These are phyloP conservation scores for Zanthoxylum bungeanum DNA, from an alignment of 345 rosid genomes.

Conservation along the genomic window DNA sequence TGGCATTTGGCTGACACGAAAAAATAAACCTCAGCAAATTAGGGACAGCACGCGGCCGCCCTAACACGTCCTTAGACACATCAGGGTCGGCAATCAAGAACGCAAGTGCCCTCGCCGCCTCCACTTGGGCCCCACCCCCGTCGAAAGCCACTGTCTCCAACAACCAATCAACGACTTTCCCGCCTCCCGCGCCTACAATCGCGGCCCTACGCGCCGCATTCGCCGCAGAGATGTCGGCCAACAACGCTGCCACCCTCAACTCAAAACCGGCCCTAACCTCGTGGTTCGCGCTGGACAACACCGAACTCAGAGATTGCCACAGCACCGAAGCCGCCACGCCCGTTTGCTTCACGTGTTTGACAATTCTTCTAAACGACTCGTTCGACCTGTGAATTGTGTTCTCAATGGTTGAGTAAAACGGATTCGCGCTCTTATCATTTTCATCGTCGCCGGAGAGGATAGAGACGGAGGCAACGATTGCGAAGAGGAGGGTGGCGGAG, in stretches of 20 bases:
- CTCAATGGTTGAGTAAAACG: slow-evolving; percentile 44
- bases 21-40: slow-evolving; percentile 77
- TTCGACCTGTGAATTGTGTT: slow-evolving; percentile 45
- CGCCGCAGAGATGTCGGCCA: slow-evolving; percentile 88
- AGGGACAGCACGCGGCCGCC: slow-evolving; percentile 81
- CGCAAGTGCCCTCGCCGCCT: slow-evolving; percentile 90
- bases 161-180: slow-evolving; percentile 93
- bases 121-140: slow-evolving; percentile 77
- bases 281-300: slow-evolving; percentile 87
- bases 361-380: slow-evolving; percentile 57
- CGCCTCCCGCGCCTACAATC: slow-evolving; percentile 79
- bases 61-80: slow-evolving; percentile 67
- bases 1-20: slow-evolving; percentile 77
- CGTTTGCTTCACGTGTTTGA: slow-evolving; percentile 64
- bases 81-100: slow-evolving; percentile 82
- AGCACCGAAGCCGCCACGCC: slow-evolving; percentile 78
- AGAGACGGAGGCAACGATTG: slow-evolving; percentile 44
- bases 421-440: slow-evolving; percentile 1
- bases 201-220: slow-evolving; percentile 78
- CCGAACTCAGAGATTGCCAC: slow-evolving; percentile 90
- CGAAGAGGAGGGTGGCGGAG: slow-evolving; percentile 61
- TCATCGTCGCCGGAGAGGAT: slow-evolving; percentile 22
- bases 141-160: slow-evolving; percentile 76
- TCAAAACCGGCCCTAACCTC: slow-evolving; percentile 92
- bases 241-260: slow-evolving; percentile 78